These are phyloP conservation scores for Candida ovalis DNA, from an alignment of 805 yeast species.

Conservation along the genomic window DNA sequence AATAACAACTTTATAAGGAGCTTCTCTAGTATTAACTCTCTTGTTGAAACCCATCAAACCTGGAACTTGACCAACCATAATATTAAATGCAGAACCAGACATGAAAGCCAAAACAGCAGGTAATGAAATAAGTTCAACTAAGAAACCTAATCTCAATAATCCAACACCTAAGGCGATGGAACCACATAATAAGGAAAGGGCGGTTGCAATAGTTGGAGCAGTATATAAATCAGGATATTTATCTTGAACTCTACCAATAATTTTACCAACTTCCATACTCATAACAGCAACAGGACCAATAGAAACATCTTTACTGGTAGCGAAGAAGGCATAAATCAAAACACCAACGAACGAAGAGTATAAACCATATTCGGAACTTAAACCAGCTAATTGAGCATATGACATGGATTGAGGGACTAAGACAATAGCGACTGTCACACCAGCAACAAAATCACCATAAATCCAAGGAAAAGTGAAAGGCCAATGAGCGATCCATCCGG, in stretches of 20 bases:
- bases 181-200: slow-evolving; percentile 79
- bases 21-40: slow-evolving; percentile 64
- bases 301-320: slow-evolving; percentile 92
- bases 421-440: slow-evolving; percentile 89
- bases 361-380: slow-evolving; percentile 79
- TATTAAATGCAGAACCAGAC: slow-evolving; percentile 89
- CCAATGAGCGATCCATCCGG: slow-evolving; percentile 82
- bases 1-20: slow-evolving; percentile 69
- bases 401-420: slow-evolving; percentile 96
- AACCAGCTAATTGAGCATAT: slow-evolving; percentile 81
- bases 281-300: slow-evolving; percentile 97
- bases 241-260: slow-evolving; percentile 58
- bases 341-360: slow-evolving; percentile 93
- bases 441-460: slow-evolving; percentile 81
- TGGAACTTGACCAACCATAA: slow-evolving; percentile 83
- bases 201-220: slow-evolving; percentile 76
- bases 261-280: slow-evolving; percentile 82
- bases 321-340: slow-evolving; percentile 81
- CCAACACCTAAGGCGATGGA: slow-evolving; percentile 82
- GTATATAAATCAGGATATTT: slow-evolving; percentile 37
- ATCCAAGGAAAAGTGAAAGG: slow-evolving; percentile 64
- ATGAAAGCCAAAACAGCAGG: slow-evolving; percentile 94
- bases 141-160: slow-evolving; percentile 76
- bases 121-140: slow-evolving; percentile 81
- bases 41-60: slow-evolving; percentile 72